phyloP scores from a whole-genome alignment of 78 protist species.

The Cavenderia fasciculata region DNA sequence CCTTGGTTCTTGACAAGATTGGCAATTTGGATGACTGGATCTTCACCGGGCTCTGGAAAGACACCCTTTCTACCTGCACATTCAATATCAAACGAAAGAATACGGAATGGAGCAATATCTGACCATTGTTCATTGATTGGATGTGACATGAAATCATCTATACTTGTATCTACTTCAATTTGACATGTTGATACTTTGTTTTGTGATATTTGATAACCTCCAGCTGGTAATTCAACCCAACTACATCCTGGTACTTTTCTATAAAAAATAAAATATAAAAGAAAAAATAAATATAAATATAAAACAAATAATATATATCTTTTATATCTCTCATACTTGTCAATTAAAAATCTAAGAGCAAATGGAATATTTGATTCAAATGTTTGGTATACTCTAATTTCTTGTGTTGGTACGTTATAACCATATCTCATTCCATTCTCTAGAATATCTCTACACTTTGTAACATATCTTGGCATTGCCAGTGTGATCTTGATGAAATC shows the following conservation, averaged over 20 bases:
- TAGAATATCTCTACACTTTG: conserved; percentile 66
- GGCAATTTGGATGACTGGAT: conserved; percentile 99
- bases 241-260: conserved; percentile 63
- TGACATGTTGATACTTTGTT: conserved; percentile 71
- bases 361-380: conserved; percentile 95
- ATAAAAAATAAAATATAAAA: not conserved
- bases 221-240: conserved; percentile 93
- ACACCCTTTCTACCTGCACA: conserved; percentile 96
- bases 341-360: conserved; percentile 97
- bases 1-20: conserved; percentile 85
- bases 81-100: conserved; percentile 98
- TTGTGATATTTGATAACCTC: conserved; percentile 52
- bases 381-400: conserved; percentile 82
- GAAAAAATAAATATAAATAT: conserved; percentile 13
- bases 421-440: conserved; percentile 32
- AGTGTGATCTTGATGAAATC: conserved; percentile 76
- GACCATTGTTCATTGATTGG: conserved; percentile 85
- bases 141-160: conserved; percentile 53
- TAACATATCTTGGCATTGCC: conserved; percentile 81
- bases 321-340: conserved; percentile 48
- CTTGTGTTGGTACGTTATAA: conserved; percentile 22
- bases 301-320: conserved; percentile 77
- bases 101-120: conserved; percentile 97
- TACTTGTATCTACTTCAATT: conserved; percentile 79
- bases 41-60: conserved; percentile 98